These are phyloP conservation scores for Geranomyces variabilis DNA, from an alignment of 192 early-diverging fungal genomes.

Conservation along the genomic window DNA sequence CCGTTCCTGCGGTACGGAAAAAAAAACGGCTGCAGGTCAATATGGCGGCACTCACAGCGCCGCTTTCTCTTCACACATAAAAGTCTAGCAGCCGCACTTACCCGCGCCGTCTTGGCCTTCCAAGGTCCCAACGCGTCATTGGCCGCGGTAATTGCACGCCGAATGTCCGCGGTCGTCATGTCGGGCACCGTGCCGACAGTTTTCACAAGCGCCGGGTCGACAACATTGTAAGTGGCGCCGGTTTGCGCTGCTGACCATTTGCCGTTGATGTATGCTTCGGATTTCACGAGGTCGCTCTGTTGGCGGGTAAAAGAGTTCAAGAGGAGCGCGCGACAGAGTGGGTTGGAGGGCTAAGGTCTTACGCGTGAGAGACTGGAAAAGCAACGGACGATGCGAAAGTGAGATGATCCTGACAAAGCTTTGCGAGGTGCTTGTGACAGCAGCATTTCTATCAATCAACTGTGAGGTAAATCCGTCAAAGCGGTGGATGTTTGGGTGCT, in stretches of 20 bases:
- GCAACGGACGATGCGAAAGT: too few relatives aligned
- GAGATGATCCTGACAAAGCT: too few relatives aligned
- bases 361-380: too few relatives aligned
- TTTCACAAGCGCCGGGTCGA: constrained; percentile 22
- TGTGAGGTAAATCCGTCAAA: too few relatives aligned
- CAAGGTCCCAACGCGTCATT: constrained; percentile 11
- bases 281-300: not conserved
- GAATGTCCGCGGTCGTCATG: constrained; percentile 14
- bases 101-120: constrained; percentile 28
- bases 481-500: too few relatives aligned
- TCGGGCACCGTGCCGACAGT: constrained; percentile 19
- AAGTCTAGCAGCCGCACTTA: too few relatives aligned
- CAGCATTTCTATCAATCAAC: too few relatives aligned
- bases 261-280: not conserved
- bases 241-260: not conserved
- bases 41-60: not conserved
- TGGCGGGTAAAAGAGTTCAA: not conserved
- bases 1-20: not conserved
- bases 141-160: constrained; percentile 24
- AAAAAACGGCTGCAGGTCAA: too few relatives aligned
- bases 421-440: too few relatives aligned
- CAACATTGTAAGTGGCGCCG: constrained; percentile 6
- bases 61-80: not conserved
- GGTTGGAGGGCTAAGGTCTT: too few relatives aligned
- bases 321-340: too few relatives aligned